Conservation (phyloP, 1,139 yeast species). For the Suhomyces choctaworum region DNA sequence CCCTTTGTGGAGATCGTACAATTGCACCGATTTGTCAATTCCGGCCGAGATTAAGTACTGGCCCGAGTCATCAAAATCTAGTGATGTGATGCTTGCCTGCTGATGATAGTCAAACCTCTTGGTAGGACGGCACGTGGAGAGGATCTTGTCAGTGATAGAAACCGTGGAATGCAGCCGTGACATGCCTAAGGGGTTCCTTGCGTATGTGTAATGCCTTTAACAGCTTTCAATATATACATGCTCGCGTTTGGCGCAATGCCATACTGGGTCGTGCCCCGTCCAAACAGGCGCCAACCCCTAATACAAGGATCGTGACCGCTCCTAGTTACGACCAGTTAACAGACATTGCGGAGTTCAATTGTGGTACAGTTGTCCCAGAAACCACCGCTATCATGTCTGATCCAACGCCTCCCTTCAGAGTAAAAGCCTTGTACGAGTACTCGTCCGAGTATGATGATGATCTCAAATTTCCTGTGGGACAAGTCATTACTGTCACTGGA, state of each 20-base stretch:
- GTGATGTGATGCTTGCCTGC: conserved; percentile 66
- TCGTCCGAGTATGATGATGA: conserved; percentile 84
- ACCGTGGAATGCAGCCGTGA: conserved; percentile 12
- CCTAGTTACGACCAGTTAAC: neutral
- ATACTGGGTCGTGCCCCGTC: conserved; percentile 8
- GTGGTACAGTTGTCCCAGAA: neutral
- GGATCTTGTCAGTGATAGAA: conserved; percentile 41
- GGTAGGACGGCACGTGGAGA: conserved; percentile 53
- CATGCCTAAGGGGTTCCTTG: too few relatives aligned
- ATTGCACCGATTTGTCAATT: conserved; percentile 77
- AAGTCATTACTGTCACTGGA: conserved; percentile 67
- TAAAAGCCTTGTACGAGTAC: conserved; percentile 69
- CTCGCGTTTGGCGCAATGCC: too few relatives aligned
- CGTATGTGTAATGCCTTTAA: neutral
- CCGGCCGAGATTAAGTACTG: conserved; percentile 76
- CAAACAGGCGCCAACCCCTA: conserved; percentile 4
- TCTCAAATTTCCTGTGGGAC: conserved; percentile 66
- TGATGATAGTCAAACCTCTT: conserved; percentile 62
- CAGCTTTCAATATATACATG: too few relatives aligned
- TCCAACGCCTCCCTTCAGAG: conserved; percentile 59
- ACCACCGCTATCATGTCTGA: conserved; percentile 12
- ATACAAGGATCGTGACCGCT: conserved; percentile 7
- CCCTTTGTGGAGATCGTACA: conserved; percentile 78
- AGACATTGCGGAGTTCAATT: conserved; percentile 1
- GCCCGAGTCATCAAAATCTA: conserved; percentile 87